Conservation (phyloP, 352 stramenopile species). For the Blastocystis sp. region DNA sequence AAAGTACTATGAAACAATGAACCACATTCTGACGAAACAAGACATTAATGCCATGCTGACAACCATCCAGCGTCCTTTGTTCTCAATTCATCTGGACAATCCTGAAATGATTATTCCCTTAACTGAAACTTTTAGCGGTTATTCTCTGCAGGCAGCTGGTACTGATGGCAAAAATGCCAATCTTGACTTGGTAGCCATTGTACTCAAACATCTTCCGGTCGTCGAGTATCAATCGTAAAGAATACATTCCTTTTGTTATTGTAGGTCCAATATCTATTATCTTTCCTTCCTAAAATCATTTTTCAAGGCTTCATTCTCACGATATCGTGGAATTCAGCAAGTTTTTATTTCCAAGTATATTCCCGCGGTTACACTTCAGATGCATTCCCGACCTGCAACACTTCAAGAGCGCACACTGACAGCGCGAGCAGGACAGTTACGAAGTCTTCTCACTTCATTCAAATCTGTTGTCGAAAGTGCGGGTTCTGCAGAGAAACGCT, state of each 20-base stretch:
- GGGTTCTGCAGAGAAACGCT: not conserved
- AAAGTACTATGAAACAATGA: slow-evolving; percentile 3
- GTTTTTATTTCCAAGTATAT: not conserved
- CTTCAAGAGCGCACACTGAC: not conserved
- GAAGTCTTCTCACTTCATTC: not conserved
- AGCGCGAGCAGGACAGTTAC: not conserved
- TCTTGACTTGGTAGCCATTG: slow-evolving; percentile 31
- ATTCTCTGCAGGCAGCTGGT: not conserved
- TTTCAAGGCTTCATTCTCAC: not conserved
- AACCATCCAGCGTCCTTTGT: not conserved
- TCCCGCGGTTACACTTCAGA: slow-evolving; percentile 42
- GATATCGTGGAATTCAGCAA: slow-evolving; percentile 4
- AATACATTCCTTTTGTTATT: not conserved
- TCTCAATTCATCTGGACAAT: slow-evolving; percentile 16
- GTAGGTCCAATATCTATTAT: not conserved
- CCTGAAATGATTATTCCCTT: not conserved
- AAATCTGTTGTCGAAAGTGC: not conserved
- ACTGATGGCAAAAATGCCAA: not conserved
- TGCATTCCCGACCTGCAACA: not conserved
- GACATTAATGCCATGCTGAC: not conserved
- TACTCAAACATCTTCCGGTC: slow-evolving; percentile 3
- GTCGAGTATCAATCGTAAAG: not conserved
- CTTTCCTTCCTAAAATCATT: slow-evolving; percentile 1
- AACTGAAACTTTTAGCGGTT: not conserved
- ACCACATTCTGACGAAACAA: not conserved